Base-by-base conservation (phyloP, 129 eudicot genomes). In the Heracleum sosnowskyi region DNA sequence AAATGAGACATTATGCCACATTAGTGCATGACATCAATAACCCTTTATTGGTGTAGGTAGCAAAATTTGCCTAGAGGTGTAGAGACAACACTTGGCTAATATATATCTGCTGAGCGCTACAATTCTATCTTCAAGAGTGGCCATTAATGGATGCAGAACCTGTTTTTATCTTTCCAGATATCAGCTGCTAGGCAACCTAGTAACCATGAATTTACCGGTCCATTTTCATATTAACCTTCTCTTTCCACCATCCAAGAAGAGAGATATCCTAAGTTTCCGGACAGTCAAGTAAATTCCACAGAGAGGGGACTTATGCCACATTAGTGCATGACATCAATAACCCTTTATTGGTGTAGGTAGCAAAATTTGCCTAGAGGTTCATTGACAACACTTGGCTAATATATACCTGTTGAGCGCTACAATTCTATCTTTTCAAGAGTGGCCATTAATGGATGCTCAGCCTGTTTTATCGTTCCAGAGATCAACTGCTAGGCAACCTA, bases 81-180 rank as follows among this genome's bases (percentile, higher is more conserved):
- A 51, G 73, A 71, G 70, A 29, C 29, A 45, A 81, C 17, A 41
- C 77, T 62, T 41, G 82, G 76, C 70, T 57, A 11, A 39, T 26
- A 24, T 24, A 72, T 60, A 31, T 49, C n/a, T 11, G 40, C 76
- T 45, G 75, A 70, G 47, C 28, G 45, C 39, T 74, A 18, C 34
- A 40, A 31, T 57, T 51, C 37, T 55, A 36, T 84, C 78, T 78
- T 15, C 20, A 40, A 7, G 39, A 10, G 46, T 74, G 78, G 62
- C 73, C 63, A 69, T 79, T n/a, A 68, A 93, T 93, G 98, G 98
- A 89, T 74, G 96, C 96, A 80, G 89, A 81, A 40, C 88, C 86
- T 39, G 79, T n/a, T 88, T 76, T 76, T 91, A 80, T 84, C 88
- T 47, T 84, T 91, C 80, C 98, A 87, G 78, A 84, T 90, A 82